phyloP scores from a whole-genome alignment of 345 rosid species.

The Citrus inodora region DNA sequence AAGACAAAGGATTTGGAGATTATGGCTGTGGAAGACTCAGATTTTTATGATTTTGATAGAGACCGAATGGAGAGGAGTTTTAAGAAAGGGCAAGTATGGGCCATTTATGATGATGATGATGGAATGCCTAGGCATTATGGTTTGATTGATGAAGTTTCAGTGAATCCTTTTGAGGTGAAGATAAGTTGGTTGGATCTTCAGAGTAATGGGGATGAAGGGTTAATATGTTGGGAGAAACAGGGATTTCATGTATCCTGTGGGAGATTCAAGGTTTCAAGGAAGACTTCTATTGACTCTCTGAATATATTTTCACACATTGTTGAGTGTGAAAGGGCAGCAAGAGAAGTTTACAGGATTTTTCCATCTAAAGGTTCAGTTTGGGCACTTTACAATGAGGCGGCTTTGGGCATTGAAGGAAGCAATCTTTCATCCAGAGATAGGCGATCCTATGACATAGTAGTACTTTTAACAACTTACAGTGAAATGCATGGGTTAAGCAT shows the following conservation, averaged over 20 bases:
- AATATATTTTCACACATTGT: constrained; percentile 66
- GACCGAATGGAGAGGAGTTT: constrained; percentile 61
- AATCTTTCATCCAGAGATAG: constrained; percentile 25
- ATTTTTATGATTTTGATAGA: constrained; percentile 57
- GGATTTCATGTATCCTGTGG: constrained; percentile 60
- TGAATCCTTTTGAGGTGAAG: constrained; percentile 68
- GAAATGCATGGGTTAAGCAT: constrained; percentile 72
- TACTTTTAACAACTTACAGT: constrained; percentile 61
- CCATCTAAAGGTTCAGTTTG: constrained; percentile 87
- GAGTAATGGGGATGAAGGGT: constrained; percentile 39
- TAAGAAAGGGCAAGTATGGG: constrained; percentile 90
- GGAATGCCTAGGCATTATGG: constrained; percentile 77
- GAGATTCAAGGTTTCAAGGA: constrained; percentile 51
- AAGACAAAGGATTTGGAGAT: constrained; percentile 24
- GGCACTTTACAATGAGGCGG: constrained; percentile 56
- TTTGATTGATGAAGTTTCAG: constrained; percentile 69
- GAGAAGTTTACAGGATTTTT: constrained; percentile 68
- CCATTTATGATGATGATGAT: constrained; percentile 53
- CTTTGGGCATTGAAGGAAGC: constrained; percentile 29
- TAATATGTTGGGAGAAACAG: constrained; percentile 40
- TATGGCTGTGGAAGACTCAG: constrained; percentile 44
- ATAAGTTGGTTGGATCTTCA: constrained; percentile 68
- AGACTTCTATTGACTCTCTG: constrained; percentile 38
- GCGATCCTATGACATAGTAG: constrained; percentile 45
- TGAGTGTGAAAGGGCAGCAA: constrained; percentile 76